Base-by-base conservation (phyloP, 306 rosid species). In the Adenanthera pavonina region DNA sequence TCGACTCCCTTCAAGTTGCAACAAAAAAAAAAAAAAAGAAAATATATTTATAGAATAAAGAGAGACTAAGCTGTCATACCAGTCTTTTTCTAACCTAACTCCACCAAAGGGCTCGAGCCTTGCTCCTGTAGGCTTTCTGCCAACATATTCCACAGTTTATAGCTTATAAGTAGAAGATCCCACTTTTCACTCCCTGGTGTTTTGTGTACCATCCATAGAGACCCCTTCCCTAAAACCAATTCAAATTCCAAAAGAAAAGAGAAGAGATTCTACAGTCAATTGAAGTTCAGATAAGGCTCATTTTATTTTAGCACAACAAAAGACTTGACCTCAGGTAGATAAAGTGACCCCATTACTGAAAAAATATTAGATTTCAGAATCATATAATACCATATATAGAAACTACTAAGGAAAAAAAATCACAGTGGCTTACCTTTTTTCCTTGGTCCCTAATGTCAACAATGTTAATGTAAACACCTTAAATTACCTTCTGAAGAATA, bases 31-130 rank as follows among this genome's bases (percentile, higher is more conserved):
- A n/a, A n/a, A 25, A 25, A 25, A 78, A 51, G 78, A 47, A 38
- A n/a, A 76, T 25, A 76, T 41, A 64, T 48, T 46, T 47, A 77
- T 15, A 60, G 44, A 84, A 81, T 6, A 46, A 30, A 40, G 20
- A 66, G 30, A 25, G 74, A 19, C 12, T 60, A 2, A 33, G 67
- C 56, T 53, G 8, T 40, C 46, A 13, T 82, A 92, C 98, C 97
- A 75, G 95, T 89, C 83, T 86, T 85, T 84, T 84, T 91, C 97
- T 94, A 92, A 43, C 99, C 99, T 92, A 92, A 71, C 71, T 81
- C 90, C 77, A 82, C 85, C 33, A 46, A 15, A 62, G 98, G 98
- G 86, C 92, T 82, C 85, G 88, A 49, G 47, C 98, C 94, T 82
- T 92, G 94, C 74, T 90, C 89, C 40, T 44, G 19, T 61, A 95